These are phyloP conservation scores for Iberis pinnata DNA, from an alignment of 345 rosid species.

Conservation along the genomic window DNA sequence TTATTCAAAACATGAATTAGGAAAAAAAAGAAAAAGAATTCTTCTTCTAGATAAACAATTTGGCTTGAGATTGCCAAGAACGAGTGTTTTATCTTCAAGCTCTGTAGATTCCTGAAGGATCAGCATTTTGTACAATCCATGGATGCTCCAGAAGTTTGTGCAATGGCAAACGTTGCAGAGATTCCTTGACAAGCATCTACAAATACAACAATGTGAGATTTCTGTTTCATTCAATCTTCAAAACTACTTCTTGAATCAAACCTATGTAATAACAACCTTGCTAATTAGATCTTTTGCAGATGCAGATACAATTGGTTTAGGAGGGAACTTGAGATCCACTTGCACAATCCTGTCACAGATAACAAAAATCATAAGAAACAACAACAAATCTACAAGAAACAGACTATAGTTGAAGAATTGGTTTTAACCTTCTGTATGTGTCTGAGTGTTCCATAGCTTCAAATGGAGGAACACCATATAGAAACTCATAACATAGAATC, in stretches of 20 bases:
- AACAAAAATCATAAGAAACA: background rate
- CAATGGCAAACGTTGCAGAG: conserved; percentile 64
- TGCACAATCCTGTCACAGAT: conserved; percentile 68
- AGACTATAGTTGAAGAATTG: background rate
- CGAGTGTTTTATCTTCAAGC: conserved; percentile 23
- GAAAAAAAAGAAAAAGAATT: too few relatives aligned
- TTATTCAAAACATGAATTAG: too few relatives aligned
- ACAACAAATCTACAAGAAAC: conserved; percentile 6
- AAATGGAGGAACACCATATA: conserved; percentile 83
- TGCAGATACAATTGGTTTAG: conserved; percentile 80
- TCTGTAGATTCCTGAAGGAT: conserved; percentile 78
- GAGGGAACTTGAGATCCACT: conserved; percentile 89
- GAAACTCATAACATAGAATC: conserved; percentile 83
- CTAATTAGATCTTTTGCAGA: conserved; percentile 84
- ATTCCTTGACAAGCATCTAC: conserved; percentile 96
- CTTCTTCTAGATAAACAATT: too few relatives aligned
- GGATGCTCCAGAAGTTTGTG: conserved; percentile 94
- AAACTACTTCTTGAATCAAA: background rate
- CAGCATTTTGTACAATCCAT: conserved; percentile 91
- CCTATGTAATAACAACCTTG: conserved; percentile 43
- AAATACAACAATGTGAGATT: background rate
- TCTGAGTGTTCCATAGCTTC: conserved; percentile 94
- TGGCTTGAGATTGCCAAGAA: background rate
- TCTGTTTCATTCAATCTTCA: background rate
- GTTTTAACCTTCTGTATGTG: conserved; percentile 67